Evolutionary conservation across 257 asterid genomes (phyloP).

Genomic region (Lavandula angustifolia): DNA sequence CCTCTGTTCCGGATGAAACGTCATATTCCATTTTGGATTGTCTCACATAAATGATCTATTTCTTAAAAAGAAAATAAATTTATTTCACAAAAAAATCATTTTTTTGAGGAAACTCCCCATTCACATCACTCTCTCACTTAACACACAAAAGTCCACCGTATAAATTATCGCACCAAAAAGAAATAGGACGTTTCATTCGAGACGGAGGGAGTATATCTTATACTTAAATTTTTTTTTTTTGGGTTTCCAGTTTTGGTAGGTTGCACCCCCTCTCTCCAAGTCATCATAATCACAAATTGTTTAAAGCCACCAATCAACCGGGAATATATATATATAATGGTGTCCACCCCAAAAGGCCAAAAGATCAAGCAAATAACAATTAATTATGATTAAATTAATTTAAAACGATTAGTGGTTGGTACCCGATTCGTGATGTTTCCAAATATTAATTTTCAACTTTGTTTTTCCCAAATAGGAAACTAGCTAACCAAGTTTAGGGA

Average conservation of each 20-base stretch:
- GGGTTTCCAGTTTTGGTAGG: constrained; percentile 25
- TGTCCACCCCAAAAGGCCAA: constrained; percentile 31
- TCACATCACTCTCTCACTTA: no score
- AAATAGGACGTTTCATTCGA: no score
- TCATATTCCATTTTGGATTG: no score
- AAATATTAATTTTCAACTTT: neutral
- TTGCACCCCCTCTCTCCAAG: constrained; percentile 9
- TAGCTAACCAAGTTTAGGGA: constrained; percentile 31
- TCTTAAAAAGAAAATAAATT: no score
- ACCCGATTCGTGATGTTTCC: constrained; percentile 24
- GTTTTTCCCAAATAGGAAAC: constrained; percentile 47
- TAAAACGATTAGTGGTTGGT: constrained; percentile 32
- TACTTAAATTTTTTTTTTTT: neutral
- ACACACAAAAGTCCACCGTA: no score
- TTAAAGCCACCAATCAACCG: constrained; percentile 22
- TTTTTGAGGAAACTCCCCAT: no score
- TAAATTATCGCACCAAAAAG: no score
- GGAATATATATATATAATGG: neutral
- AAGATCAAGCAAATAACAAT: constrained; percentile 36
- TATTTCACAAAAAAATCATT: no score
- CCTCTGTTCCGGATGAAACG: no score
- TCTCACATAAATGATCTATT: no score
- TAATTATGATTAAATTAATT: constrained; percentile 25
- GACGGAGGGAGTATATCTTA: no score
- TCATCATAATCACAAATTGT: constrained; percentile 30